A percentile compares a stretch with the other conserved stretches of the same genome.
phyloP scores from a whole-genome alignment of 176 grass and related monocot genomes.

The Poa annua region DNA sequence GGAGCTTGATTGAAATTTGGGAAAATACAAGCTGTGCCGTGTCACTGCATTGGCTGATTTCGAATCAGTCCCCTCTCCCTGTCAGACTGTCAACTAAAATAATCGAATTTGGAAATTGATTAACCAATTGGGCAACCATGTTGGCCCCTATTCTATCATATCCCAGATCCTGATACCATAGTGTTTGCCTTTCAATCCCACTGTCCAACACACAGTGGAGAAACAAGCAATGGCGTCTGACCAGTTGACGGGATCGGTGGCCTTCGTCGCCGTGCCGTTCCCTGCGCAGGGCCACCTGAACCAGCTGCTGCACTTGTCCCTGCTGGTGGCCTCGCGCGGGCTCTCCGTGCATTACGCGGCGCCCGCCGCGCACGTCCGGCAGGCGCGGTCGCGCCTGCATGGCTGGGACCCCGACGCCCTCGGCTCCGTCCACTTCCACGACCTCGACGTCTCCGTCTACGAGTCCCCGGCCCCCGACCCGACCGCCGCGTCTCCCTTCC shows the following conservation, averaged over 20 bases:
- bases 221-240: constrained; percentile 1
- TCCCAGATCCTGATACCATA: not conserved
- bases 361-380: not conserved
- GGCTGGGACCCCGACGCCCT: not conserved
- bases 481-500: constrained; percentile 20
- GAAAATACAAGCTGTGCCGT: too few species aligned
- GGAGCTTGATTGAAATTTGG: too few species aligned
- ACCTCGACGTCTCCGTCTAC: constrained; percentile 38
- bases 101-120: too few species aligned
- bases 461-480: constrained; percentile 25
- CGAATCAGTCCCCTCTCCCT: too few species aligned
- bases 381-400: not conserved
- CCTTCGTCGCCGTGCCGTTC: constrained; percentile 1
- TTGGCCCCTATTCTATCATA: too few species aligned
- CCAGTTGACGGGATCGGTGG: not conserved
- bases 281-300: constrained; percentile 5
- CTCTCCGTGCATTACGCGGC: constrained; percentile 49
- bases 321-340: constrained; percentile 9
- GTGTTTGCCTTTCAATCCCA: not conserved
- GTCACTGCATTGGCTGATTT: too few species aligned
- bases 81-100: too few species aligned
- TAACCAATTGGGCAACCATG: too few species aligned
- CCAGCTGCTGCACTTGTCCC: constrained; percentile 6
- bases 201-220: not conserved
- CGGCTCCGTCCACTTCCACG: constrained; percentile 27